Conservation (phyloP, 352 stramenopile genomes). For the Thalassiosira allenii region DNA sequence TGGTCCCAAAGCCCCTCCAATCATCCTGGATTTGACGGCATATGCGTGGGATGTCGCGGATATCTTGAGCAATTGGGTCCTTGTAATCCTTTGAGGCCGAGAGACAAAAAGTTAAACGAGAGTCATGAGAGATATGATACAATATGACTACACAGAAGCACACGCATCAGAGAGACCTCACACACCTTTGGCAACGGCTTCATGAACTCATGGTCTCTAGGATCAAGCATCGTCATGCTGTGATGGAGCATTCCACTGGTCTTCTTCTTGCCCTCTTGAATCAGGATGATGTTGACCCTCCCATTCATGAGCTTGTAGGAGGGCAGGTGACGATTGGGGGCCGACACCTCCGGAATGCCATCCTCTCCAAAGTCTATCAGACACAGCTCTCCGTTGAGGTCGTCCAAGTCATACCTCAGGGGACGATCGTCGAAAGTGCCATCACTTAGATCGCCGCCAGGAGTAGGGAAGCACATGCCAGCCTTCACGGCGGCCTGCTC, state of each 20-base stretch:
- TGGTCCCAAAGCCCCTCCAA: conserved; percentile 27
- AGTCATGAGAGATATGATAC: too few relatives aligned
- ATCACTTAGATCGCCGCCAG: background rate
- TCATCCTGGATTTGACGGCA: conserved; percentile 54
- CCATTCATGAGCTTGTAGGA: conserved; percentile 42
- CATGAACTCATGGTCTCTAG: conserved; percentile 57
- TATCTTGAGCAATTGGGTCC: conserved; percentile 64
- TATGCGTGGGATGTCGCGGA: conserved; percentile 68
- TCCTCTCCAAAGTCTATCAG: conserved; percentile 39
- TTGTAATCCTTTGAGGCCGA: conserved; percentile 20
- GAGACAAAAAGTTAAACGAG: too few relatives aligned
- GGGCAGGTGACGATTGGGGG: conserved; percentile 27
- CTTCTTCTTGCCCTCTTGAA: conserved; percentile 22
- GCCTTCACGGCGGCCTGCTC: conserved; percentile 60
- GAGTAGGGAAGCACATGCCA: conserved; percentile 17
- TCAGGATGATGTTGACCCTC: conserved; percentile 23
- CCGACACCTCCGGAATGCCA: conserved; percentile 14
- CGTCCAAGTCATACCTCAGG: conserved; percentile 58
- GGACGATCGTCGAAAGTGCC: conserved; percentile 17
- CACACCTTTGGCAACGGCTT: too few relatives aligned
- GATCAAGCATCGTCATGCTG: background rate
- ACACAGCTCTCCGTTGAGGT: conserved; percentile 56
- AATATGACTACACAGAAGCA: too few relatives aligned
- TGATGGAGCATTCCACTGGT: background rate
- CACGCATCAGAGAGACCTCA: too few relatives aligned